Evolutionary conservation across 805 yeast species (phyloP), one percentile per base, ranked within the genome.

Genomic region (Ogataea populi-albae): DNA sequence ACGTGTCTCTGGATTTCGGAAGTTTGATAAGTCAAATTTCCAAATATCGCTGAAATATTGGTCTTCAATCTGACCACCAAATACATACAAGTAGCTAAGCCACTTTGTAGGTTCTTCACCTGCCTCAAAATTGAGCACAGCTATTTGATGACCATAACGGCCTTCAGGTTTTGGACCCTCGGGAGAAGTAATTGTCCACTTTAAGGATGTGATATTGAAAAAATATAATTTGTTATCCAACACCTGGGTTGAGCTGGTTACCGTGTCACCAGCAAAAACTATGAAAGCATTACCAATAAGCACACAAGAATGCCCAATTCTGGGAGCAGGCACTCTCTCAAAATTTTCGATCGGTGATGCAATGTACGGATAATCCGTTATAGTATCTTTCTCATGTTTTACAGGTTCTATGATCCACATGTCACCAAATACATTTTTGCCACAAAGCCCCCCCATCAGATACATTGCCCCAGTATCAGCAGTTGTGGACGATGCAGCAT

Each of bases 231-330:
- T 86, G 62, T 91, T 89, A 62, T 93, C 99, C 46, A 94, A 80
- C 38, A 76, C 78, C 5, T 87, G 87, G 33, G 71, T 71, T 32
- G 73, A 74, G 54, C 83, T 87, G 23, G 88, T 81, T 25, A 80
- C 84, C 1, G 98, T 93, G 57, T 93, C 98, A 52, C 99, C 99
- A 23, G 98, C 98, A 62, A 86, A 91, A 10, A 93, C 77, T 29
- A 93, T 88, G 53, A 82, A 93, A 1, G 98, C 98, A 55, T 89
- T 91, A 10, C 98, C 98, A 42, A 95, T 81, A 22, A 91, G 69
- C 7, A 89, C 84, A 2, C 95, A 74, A 5, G 96, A 86, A 62
- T 93, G 99, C 3, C 98, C 98, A 5, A 91, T 96, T 51, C 98
- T 79, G 22, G 98, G 96, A 14, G 96, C 91, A 2, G 97, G 96